Conservation (phyloP, 345 rosid genomes). For the Gynandropsis gynandra region DNA sequence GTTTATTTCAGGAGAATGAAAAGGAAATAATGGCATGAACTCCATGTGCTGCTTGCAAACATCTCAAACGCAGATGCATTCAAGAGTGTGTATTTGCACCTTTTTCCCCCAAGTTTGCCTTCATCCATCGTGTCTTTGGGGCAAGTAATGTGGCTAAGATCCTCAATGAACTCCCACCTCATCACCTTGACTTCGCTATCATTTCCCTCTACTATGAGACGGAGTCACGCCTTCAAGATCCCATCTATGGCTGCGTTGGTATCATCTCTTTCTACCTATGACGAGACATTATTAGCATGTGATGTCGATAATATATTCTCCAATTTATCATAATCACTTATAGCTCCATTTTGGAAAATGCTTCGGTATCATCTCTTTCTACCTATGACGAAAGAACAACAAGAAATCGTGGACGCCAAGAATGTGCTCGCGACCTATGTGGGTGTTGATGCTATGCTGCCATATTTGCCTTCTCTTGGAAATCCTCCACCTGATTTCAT, state of each 20-base stretch:
- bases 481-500: constrained; percentile 33
- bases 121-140: constrained; percentile 57
- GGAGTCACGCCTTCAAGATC: constrained; percentile 73
- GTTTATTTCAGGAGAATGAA: neutral
- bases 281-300: no score
- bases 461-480: no score
- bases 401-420: constrained; percentile 42
- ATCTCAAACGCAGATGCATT: constrained; percentile 60
- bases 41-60: constrained; percentile 86
- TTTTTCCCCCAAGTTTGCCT: constrained; percentile 57
- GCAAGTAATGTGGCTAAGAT: constrained; percentile 75
- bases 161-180: constrained; percentile 46
- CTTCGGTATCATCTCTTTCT: neutral
- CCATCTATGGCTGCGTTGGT: constrained; percentile 82
- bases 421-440: constrained; percentile 49
- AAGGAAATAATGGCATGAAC: constrained; percentile 55
- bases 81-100: constrained; percentile 81
- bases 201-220: constrained; percentile 74
- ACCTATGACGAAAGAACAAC: no score
- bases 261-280: constrained; percentile 55
- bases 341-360: constrained; percentile 48
- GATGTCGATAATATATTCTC: no score
- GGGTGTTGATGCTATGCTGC: constrained; percentile 42
- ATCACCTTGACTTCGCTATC: constrained; percentile 62
- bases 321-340: no score